Evolutionary conservation across 371 early-diverging fungal genomes (phyloP).

Genomic region (Caulochytrium protostelioides): DNA sequence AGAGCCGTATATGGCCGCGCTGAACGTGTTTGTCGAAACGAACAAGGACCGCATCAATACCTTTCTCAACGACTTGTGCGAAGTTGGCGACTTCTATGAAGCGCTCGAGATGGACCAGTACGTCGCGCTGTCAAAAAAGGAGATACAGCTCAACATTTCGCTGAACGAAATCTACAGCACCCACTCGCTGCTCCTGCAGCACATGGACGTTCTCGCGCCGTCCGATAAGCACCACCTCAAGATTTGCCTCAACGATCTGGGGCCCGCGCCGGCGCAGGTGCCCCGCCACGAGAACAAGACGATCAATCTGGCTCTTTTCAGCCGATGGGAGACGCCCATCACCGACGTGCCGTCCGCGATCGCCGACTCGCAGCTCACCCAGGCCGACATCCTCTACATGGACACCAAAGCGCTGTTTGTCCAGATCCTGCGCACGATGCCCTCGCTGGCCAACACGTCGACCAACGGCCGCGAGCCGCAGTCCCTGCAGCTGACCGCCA

Average conservation of each 20-base stretch:
- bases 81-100: constrained; percentile 87
- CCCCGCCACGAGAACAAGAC: constrained; percentile 65
- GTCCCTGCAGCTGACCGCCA: constrained; percentile 36
- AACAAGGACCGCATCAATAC: constrained; percentile 64
- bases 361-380: constrained; percentile 66
- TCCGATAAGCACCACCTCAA: constrained; percentile 57
- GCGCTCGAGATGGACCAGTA: constrained; percentile 91
- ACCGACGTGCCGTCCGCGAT: constrained; percentile 37
- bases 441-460: constrained; percentile 18
- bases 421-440: constrained; percentile 54
- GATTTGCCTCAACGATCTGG: constrained; percentile 52
- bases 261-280: constrained; percentile 48
- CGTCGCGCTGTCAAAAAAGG: constrained; percentile 77
- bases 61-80: constrained; percentile 75
- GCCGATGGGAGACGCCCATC: constrained; percentile 77
- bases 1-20: constrained; percentile 73
- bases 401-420: constrained; percentile 83
- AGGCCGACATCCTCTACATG: constrained; percentile 80
- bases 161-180: constrained; percentile 83
- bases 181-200: constrained; percentile 58
- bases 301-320: constrained; percentile 59
- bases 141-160: constrained; percentile 63
- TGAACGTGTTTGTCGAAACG: constrained; percentile 67
- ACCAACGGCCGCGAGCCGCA: constrained; percentile 1
- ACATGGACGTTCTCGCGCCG: constrained; percentile 54